Evolutionary conservation across 805 yeast species (phyloP), one percentile per base, ranked within the genome.

Genomic region (Torulaspora maleeae): DNA sequence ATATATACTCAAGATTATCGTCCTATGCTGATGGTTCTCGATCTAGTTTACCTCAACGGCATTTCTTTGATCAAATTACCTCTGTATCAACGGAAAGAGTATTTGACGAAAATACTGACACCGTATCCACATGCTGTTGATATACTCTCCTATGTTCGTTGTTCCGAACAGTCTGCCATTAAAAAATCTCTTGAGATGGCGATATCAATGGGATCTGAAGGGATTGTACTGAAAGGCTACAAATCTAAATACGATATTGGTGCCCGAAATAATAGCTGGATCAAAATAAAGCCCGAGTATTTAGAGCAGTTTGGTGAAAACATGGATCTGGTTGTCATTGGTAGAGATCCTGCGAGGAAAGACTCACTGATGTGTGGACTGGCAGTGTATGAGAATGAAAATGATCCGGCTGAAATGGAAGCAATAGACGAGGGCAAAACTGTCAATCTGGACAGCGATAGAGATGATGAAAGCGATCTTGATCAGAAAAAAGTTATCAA

Each of bases 271-370:
- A 76, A 75, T 13, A 66, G 73, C n/a, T 91, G 97, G 96, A 70
- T 88, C 12, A 91, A 91, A 58, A 77, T 91, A 2, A 91, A 91
- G 61, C 98, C 98, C 0, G 96, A 90, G 54, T 90, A 89, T 59
- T 69, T 89, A 43, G 83, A 80, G 44, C 87, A 83, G 47, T 84
- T 85, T 63, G 96, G 96, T 8, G 95, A 89, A 51, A 85, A 86
- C 56, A 69, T 89, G 50, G 98, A 91, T 63, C 61, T 89, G 38
- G 70, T 81, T 2, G 77, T 91, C 0, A 80, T 90, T 46, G 99
- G 97, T 0, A 83, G 81, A 44, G 80, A 78, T 45, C 80, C 80
- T 13, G 88, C 87, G 0, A 73, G 76, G 17, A 91, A 91, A 38
- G 71, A 69, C 32, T 75, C 87, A 9, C 86, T 76, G 55, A 72